Conservation (phyloP, 495 filamentous ascomycete species). For the Neurospora africana region DNA sequence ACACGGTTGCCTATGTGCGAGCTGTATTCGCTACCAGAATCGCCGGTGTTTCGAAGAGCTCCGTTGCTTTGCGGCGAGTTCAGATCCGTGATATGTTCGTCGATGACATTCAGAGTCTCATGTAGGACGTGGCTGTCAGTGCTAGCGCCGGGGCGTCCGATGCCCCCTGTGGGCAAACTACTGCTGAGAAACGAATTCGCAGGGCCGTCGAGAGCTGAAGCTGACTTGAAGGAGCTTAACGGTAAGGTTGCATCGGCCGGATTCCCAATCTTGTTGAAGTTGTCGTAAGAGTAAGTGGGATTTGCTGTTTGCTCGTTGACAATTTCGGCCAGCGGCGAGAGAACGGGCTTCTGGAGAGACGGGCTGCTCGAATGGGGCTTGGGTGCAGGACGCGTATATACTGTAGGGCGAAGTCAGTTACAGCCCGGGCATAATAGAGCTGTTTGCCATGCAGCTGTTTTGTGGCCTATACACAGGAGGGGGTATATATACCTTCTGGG, state of each 20-base stretch:
- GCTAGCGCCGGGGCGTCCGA: slow-evolving; percentile 25
- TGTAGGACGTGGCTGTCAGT: slow-evolving; percentile 79
- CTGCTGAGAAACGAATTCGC: slow-evolving; percentile 10
- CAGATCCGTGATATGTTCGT: slow-evolving; percentile 96
- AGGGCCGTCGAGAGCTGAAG: slow-evolving; percentile 5
- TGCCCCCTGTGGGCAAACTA: slow-evolving; percentile 14
- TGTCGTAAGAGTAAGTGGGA: slow-evolving; percentile 7
- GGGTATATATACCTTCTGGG: slow-evolving; percentile 60
- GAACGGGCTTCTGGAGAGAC: slow-evolving; percentile 16
- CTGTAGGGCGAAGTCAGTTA: slow-evolving; percentile 22
- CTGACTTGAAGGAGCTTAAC: slow-evolving; percentile 28
- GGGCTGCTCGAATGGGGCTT: slow-evolving; percentile 19
- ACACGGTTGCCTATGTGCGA: slow-evolving; percentile 62
- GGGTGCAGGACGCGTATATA: slow-evolving; percentile 44
- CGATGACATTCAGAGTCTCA: slow-evolving; percentile 92
- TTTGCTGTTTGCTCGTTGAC: slow-evolving; percentile 16
- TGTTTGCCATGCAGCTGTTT: not conserved
- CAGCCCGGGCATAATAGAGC: not conserved
- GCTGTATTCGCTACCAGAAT: slow-evolving; percentile 86
- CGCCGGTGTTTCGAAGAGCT: slow-evolving; percentile 47
- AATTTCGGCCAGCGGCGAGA: slow-evolving; percentile 22
- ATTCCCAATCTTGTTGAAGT: slow-evolving; percentile 6
- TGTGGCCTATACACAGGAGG: not conserved
- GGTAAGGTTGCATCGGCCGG: slow-evolving; percentile 26
- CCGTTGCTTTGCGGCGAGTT: slow-evolving; percentile 53